Conservation (phyloP, 495 filamentous ascomycete species). For the Xylaria grammica region DNA sequence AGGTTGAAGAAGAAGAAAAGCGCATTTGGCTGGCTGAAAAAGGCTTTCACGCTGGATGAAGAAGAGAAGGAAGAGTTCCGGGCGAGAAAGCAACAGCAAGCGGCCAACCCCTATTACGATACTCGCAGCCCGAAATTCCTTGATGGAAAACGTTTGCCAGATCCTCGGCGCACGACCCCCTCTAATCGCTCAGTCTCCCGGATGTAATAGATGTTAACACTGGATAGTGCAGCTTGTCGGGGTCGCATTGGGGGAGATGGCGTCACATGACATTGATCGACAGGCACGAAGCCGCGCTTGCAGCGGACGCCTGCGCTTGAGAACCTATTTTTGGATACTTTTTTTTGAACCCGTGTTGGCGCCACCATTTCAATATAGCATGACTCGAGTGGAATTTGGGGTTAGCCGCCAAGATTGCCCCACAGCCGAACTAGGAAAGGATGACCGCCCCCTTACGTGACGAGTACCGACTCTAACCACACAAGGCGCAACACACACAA, state of each 20-base stretch:
- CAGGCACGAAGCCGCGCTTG: conserved; percentile 2
- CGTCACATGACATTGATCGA: conserved; percentile 3
- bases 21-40: conserved; percentile 64
- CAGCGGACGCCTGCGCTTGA: background rate
- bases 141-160: conserved; percentile 46
- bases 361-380: no score
- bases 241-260: background rate
- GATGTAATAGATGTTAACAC: conserved; percentile 1
- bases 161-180: conserved; percentile 23
- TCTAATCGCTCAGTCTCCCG: conserved; percentile 12
- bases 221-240: background rate
- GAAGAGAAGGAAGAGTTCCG: conserved; percentile 61
- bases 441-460: no score
- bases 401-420: no score
- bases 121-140: conserved; percentile 47
- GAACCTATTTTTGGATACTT: background rate
- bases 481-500: background rate
- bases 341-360: no score
- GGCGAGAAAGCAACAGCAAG: conserved; percentile 45
- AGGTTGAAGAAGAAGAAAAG: conserved; percentile 63
- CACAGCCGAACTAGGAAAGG: no score
- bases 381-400: no score
- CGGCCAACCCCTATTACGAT: conserved; percentile 48
- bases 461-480: background rate
- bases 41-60: conserved; percentile 61